Base-by-base conservation (phyloP, 768 basidiomycete species). In the Chlorophyllum brunneum region DNA sequence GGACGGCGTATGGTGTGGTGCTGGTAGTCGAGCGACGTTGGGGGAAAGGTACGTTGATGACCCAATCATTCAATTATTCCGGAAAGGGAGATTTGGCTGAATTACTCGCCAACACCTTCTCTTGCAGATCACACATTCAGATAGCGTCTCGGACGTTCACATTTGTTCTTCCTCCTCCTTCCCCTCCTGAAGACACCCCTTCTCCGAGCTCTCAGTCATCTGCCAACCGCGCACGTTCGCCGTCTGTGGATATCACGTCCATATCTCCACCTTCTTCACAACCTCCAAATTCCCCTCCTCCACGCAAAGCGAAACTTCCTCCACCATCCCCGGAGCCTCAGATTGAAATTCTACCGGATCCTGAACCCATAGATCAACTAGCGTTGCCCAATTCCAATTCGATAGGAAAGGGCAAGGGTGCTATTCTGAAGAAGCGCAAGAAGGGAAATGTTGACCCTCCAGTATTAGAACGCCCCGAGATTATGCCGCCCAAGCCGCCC, bases 111-210 rank as follows among this genome's bases (percentile, higher is more conserved):
- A 15, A 36, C 47, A 40, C 37, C n/a, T 31, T 24, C 63, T 48
- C 51, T 56, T 60, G 15, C 60, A 94, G 94, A 65, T 93, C 94
- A 50, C 90, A 92, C 71, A 91, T 97, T 55, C 94, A 98, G 74
- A 98, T 99, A 63, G 92, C 95, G 18, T 94, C 95, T 24, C 86
- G 95, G 54, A 93, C 92, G 22, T 99, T 99, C 70, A 87, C 93
- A 66, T 99, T 99, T 63, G 85, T 98, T 51, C 84, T 99, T 11
- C 97, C 97, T 29, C 94, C 94, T 1, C 85, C 89, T 0, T 80
- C 85, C 30, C 79, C 81, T 5, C 85, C 86, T 36, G 88, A 90
- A 63, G 86, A 90, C 63, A 84, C 86, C 6, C 87, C 86, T 6
- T 88, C 88, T 3, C 88, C 87, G 1, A 89, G 85, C 52, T 89